Evolutionary conservation across 495 filamentous ascomycete species (phyloP).

Genomic region (Bacidia gigantensis): DNA sequence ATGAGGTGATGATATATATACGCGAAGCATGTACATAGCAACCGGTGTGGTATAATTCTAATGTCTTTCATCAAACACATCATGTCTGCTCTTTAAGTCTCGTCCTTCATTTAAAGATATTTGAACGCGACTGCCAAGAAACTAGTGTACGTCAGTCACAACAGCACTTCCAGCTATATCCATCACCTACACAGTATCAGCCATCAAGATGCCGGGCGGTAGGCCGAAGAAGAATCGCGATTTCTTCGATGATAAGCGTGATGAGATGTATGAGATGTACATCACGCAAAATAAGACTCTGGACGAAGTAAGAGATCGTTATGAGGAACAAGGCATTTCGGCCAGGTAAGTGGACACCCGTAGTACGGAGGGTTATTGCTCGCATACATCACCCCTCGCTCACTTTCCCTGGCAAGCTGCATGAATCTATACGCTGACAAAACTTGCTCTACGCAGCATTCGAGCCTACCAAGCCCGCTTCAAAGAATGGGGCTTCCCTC

Average conservation of each 20-base stretch:
- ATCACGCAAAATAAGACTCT: slow-evolving; percentile 57
- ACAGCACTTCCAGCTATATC: background rate
- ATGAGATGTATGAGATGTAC: slow-evolving; percentile 57
- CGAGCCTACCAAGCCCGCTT: slow-evolving; percentile 62
- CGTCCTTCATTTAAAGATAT: too few species aligned
- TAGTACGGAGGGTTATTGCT: background rate
- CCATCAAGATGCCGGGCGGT: background rate
- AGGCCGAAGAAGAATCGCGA: slow-evolving; percentile 45
- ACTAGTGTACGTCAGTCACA: background rate
- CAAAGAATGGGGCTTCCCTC: slow-evolving; percentile 65
- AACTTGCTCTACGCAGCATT: slow-evolving; percentile 36
- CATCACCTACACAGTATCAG: background rate
- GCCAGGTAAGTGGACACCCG: slow-evolving; percentile 39
- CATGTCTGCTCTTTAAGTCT: too few species aligned
- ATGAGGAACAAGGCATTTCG: slow-evolving; percentile 48
- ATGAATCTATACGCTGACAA: background rate
- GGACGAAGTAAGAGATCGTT: slow-evolving; percentile 52
- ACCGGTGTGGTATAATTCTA: too few species aligned
- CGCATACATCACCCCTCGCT: background rate
- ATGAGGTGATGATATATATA: too few species aligned
- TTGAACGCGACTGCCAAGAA: too few species aligned
- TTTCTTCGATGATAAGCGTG: slow-evolving; percentile 58
- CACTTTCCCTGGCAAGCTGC: background rate
- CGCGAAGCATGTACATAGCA: too few species aligned
- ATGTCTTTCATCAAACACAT: too few species aligned